Conservation (phyloP, 352 stramenopile species). For the Globisporangium barbulae region DNA sequence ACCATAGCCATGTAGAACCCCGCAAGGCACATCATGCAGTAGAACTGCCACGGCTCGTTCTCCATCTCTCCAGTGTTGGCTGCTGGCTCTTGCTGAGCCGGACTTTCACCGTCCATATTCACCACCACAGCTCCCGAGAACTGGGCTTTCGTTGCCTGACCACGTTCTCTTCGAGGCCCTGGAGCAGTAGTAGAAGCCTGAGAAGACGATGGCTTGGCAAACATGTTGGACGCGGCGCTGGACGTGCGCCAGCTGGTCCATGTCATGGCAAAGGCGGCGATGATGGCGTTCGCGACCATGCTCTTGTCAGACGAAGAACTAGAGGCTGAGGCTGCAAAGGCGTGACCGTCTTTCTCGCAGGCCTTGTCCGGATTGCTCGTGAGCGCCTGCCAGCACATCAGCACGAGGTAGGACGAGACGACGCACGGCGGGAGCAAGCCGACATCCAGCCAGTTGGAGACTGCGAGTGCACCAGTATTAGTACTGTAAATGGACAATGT, state of each 20-base stretch:
- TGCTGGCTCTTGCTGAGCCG: background rate
- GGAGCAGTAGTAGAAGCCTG: background rate
- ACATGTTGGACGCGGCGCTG: slow-evolving; percentile 45
- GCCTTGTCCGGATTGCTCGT: slow-evolving; percentile 50
- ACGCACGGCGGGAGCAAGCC: slow-evolving; percentile 72
- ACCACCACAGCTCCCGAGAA: slow-evolving; percentile 44
- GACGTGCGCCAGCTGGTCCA: slow-evolving; percentile 76
- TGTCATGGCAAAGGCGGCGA: slow-evolving; percentile 58
- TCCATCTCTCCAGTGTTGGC: background rate
- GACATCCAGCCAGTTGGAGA: slow-evolving; percentile 69
- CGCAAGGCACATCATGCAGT: slow-evolving; percentile 89
- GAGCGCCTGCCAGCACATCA: slow-evolving; percentile 77
- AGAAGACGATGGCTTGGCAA: slow-evolving; percentile 35
- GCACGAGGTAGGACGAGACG: slow-evolving; percentile 66
- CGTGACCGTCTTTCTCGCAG: slow-evolving; percentile 25
- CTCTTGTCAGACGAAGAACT: slow-evolving; percentile 28
- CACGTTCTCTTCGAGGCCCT: background rate
- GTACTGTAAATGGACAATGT: too few relatives aligned
- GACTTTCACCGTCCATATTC: slow-evolving; percentile 15
- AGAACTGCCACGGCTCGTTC: slow-evolving; percentile 91
- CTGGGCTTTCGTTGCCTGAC: background rate
- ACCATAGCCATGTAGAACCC: slow-evolving; percentile 94
- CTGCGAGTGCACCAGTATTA: slow-evolving; percentile 21
- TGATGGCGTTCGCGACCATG: slow-evolving; percentile 43
- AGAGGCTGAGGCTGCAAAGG: background rate